A percentile compares a stretch with the other conserved stretches of the same genome.
Conservation (phyloP, 2,329 filamentous ascomycete species). For the Xylariaceae sp. region DNA sequence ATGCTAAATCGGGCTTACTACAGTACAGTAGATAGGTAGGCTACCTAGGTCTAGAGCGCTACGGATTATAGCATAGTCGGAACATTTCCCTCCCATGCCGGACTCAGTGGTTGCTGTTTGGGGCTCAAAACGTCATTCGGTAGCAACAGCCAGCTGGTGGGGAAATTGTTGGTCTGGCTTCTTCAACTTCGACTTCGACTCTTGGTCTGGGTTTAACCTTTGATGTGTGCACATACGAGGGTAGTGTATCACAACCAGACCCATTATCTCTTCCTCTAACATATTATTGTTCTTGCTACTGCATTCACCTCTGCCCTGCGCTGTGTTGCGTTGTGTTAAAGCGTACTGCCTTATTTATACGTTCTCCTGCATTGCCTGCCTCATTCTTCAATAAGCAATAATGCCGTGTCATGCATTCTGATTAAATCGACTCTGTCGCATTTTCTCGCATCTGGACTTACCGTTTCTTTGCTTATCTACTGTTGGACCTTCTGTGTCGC, state of each 20-base stretch:
- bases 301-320: background rate
- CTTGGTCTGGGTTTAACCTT: background rate
- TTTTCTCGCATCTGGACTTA: background rate
- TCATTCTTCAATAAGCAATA: constrained; percentile 3
- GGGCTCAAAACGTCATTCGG: constrained; percentile 27
- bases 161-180: constrained; percentile 5
- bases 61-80: too few species aligned
- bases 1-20: too few species aligned
- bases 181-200: constrained; percentile 2
- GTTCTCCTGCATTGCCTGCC: background rate
- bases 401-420: constrained; percentile 1
- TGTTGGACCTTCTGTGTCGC: background rate
- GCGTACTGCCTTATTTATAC: background rate
- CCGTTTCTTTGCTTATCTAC: background rate
- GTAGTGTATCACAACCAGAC: background rate
- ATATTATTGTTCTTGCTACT: background rate
- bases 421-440: constrained; percentile 2
- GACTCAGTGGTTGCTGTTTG: too few species aligned
- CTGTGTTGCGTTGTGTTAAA: background rate
- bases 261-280: background rate
- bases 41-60: too few species aligned
- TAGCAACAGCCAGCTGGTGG: constrained; percentile 12
- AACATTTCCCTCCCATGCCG: too few species aligned
- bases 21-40: too few species aligned
- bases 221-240: background rate